Base-by-base conservation (phyloP, 2,329 filamentous ascomycete species). In the Beauveria sp. region DNA sequence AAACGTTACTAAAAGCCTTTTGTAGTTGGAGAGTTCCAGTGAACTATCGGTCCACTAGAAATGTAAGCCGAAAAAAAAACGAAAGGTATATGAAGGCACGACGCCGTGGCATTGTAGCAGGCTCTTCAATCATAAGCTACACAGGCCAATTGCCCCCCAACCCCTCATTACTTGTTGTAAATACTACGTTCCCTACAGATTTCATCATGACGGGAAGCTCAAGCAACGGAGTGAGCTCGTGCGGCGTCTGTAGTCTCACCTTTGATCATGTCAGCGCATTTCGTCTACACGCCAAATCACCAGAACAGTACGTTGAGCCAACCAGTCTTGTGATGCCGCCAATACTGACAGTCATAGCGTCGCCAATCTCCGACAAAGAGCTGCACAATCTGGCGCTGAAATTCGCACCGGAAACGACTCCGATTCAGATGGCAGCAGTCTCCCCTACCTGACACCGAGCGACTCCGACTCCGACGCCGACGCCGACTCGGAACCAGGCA, bases 241-340 rank as follows among this genome's bases (percentile, higher is more conserved):
- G 57, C 40, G 40, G 57, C n/a, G 43, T 28, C 22, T 63, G 62
- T 28, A 51, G 43, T 26, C 18, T 63, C n/a, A 34, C 43, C 5
- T 63, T 63, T 24, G 34, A 45, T 6, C 55, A 20, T 7, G 48
- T 52, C 7, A 51, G 34, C 43, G 55, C 56, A 50, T 60, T 54
- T 26, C 62, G 62, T 22, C 20, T 43, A 18, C 62, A 63, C 22
- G 62, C 62, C 42, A 60, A 60, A 49, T 55, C 49, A 18, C 20
- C 49, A 43, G 62, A 60, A 12, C 62, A 63, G 62, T 63, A 51
- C 4, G 43, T 53, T 24, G 6, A 14, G 34, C 5, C 12, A 38
- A 38, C 34, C 6, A 6, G 34, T 16, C 34, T 6, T 16, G 34
- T 6, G 6, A 16, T 16, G 12, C 34, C 34, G 1, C 0, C 34